Conservation (phyloP, 768 basidiomycete genomes). For the Tricholomella constricta region DNA sequence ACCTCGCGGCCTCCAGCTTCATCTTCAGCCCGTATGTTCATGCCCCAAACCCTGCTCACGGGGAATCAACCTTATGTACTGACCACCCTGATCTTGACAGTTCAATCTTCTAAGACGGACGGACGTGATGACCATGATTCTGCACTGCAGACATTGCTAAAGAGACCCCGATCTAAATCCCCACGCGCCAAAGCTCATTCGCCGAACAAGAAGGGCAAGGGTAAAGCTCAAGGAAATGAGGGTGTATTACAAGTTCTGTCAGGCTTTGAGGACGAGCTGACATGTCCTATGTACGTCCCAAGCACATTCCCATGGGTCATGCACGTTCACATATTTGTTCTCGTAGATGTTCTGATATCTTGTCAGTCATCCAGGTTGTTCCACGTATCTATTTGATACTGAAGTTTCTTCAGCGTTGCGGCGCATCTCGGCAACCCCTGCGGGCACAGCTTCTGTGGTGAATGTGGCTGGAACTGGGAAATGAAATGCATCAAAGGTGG, state of each 20-base stretch:
- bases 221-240: conserved; percentile 29
- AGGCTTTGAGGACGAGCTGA: conserved; percentile 63
- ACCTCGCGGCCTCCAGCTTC: conserved; percentile 4
- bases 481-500: conserved; percentile 42
- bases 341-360: conserved; percentile 67
- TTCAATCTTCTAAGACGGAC: background rate
- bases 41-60: background rate
- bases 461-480: conserved; percentile 66
- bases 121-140: background rate
- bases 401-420: conserved; percentile 46
- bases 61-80: background rate
- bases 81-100: background rate
- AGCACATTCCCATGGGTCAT: background rate
- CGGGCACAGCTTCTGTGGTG: conserved; percentile 73
- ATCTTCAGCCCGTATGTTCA: conserved; percentile 2
- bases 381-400: conserved; percentile 1
- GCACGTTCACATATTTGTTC: conserved; percentile 1
- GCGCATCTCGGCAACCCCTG: conserved; percentile 70
- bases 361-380: conserved; percentile 44
- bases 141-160: conserved; percentile 2
- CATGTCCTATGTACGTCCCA: conserved; percentile 67
- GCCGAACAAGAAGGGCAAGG: conserved; percentile 47
- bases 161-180: conserved; percentile 12
- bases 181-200: conserved; percentile 10
- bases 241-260: conserved; percentile 34